Conservation (phyloP, 2,329 filamentous ascomycete genomes). For the Ophiostoma piceae region DNA sequence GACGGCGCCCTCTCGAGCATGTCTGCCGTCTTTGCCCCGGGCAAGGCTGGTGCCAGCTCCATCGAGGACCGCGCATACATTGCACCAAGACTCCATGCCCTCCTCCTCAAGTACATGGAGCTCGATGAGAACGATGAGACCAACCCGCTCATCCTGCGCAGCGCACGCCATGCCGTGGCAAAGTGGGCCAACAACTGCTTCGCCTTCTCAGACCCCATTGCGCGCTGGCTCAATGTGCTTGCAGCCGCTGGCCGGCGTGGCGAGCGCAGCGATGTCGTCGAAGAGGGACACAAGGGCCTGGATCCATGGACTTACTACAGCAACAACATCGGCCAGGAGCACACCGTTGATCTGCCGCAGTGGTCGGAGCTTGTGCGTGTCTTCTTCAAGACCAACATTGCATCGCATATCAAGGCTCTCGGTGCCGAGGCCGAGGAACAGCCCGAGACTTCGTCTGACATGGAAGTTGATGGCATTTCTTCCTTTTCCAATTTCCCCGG, state of each 20-base stretch:
- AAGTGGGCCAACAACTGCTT: conserved; percentile 89
- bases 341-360: conserved; percentile 40
- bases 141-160: conserved; percentile 53
- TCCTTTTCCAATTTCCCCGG: conserved; percentile 46
- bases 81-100: conserved; percentile 37
- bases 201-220: conserved; percentile 70
- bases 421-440: conserved; percentile 19
- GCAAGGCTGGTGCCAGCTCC: neutral
- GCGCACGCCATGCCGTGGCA: conserved; percentile 73
- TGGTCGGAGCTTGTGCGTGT: conserved; percentile 48
- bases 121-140: conserved; percentile 34
- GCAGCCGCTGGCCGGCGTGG: conserved; percentile 62
- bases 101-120: conserved; percentile 66
- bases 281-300: conserved; percentile 84
- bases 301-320: conserved; percentile 57
- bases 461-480: conserved; percentile 40
- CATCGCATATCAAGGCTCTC: neutral
- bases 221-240: conserved; percentile 82
- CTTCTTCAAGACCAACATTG: conserved; percentile 43
- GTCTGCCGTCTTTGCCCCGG: conserved; percentile 41
- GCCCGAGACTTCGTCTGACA: conserved; percentile 26
- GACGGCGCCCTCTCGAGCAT: conserved; percentile 82
- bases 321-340: conserved; percentile 32
- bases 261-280: conserved; percentile 75
- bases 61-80: neutral